A percentile compares a stretch with the other conserved stretches of the same genome.
Conservation (phyloP, 495 filamentous ascomycete genomes). For the Parachaetomium inaequale region DNA sequence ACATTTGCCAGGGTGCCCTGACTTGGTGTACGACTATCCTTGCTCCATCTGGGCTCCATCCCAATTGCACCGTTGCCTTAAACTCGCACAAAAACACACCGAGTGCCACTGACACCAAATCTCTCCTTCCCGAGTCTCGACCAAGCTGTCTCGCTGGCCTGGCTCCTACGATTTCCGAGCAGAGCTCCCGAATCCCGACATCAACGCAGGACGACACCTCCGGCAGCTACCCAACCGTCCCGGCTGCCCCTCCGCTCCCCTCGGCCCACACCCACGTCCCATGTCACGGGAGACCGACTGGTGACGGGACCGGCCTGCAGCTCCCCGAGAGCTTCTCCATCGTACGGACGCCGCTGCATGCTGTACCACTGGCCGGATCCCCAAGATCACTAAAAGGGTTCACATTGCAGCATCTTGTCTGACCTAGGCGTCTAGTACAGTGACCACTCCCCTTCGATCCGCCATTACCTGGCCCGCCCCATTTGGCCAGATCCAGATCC, state of each 20-base stretch:
- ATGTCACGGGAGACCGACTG: conserved; percentile 18
- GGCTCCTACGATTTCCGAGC: conserved; percentile 15
- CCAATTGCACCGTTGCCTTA: conserved; percentile 38
- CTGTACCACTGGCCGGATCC: conserved; percentile 39
- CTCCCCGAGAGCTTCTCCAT: conserved; percentile 37
- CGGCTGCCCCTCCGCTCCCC: conserved; percentile 12
- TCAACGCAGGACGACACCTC: conserved; percentile 21
- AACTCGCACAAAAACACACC: conserved; percentile 54
- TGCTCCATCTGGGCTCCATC: conserved; percentile 38
- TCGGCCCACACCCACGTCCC: conserved; percentile 6
- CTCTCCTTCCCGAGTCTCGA: conserved; percentile 30
- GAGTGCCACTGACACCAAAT: conserved; percentile 47
- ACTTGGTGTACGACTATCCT: conserved; percentile 30
- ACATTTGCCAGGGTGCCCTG: conserved; percentile 34
- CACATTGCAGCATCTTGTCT: conserved; percentile 48
- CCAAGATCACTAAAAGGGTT: conserved; percentile 41
- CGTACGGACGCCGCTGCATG: conserved; percentile 45
- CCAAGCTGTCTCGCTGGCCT: neutral
- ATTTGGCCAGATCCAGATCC: conserved; percentile 23
- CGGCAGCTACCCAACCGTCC: conserved; percentile 20
- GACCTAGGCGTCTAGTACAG: conserved; percentile 28
- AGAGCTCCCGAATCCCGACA: conserved; percentile 18
- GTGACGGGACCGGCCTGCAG: conserved; percentile 37
- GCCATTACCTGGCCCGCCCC: conserved; percentile 15
- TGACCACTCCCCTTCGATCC: conserved; percentile 15